Percentiles rank a stretch among this genome's conserved stretches.
Evolutionary conservation across 768 basidiomycete genomes (phyloP).

Genomic region (Inosperma sp.): DNA sequence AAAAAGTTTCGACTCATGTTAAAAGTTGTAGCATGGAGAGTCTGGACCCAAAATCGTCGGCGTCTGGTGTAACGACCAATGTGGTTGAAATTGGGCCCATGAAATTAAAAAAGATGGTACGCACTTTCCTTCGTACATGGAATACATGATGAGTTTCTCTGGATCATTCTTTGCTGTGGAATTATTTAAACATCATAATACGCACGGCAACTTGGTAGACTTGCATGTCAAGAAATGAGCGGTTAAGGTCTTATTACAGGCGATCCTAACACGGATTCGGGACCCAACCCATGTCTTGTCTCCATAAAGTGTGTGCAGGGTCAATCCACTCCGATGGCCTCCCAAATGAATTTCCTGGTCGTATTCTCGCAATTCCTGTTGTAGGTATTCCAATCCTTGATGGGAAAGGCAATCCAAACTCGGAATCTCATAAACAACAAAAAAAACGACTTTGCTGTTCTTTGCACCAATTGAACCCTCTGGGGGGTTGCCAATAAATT

Average conservation of each 20-base stretch:
- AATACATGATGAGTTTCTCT: constrained; percentile 18
- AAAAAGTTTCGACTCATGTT: constrained; percentile 45
- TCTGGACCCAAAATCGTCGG: constrained; percentile 42
- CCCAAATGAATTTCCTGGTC: constrained; percentile 27
- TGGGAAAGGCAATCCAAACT: constrained; percentile 47
- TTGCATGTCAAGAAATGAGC: constrained; percentile 24
- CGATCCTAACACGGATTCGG: constrained; percentile 15
- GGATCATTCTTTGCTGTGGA: constrained; percentile 18
- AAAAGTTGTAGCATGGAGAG: constrained; percentile 44
- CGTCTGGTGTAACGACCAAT: constrained; percentile 28
- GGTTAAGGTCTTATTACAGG: constrained; percentile 16
- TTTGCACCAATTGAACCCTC: constrained; percentile 9
- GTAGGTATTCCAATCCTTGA: constrained; percentile 37
- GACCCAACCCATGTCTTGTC: constrained; percentile 17
- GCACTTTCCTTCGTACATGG: constrained; percentile 16
- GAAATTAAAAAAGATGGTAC: background rate
- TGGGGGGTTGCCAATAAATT: constrained; percentile 32
- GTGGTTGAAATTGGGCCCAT: background rate
- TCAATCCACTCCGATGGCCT: constrained; percentile 25
- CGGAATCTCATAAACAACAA: constrained; percentile 46
- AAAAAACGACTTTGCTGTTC: constrained; percentile 40
- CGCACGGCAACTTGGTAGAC: constrained; percentile 1
- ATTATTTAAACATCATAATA: background rate
- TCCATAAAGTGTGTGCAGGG: constrained; percentile 35
- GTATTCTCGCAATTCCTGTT: constrained; percentile 41